Base-by-base conservation (phyloP, 2,329 filamentous ascomycete genomes). In the Mycosphaerelloides madeirae region DNA sequence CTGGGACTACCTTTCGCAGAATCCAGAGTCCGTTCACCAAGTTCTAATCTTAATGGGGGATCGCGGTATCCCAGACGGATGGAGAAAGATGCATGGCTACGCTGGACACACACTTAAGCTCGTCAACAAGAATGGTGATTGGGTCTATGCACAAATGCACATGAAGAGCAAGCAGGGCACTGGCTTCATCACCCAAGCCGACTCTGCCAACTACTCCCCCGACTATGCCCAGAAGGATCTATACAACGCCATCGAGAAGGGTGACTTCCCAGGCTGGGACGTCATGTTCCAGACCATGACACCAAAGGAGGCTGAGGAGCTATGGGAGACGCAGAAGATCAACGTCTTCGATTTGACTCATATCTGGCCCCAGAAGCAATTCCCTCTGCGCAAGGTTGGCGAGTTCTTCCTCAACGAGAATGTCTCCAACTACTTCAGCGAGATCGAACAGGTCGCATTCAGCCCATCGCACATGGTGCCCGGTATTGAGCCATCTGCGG, bases 361-460 rank as follows among this genome's bases (percentile, higher is more conserved):
- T 55, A 64, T 77, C 44, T 77, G 74, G 74, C 74, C 75, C 3
- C 75, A 77, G 38, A 65, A 65, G 44, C 65, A 73, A 45, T 77
- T 74, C 62, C 75, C 73, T 34, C 67, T 74, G 4, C 73, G 74
- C 51, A 74, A 76, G 61, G 67, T 77, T 28, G 74, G 74, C 52
- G 73, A 75, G 57, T 73, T 77, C 55, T 66, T 65, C 54, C 53
- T 77, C 32, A 77, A 76, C 60, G 73, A 76, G 64, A 77, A 77
- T 50, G 69, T 68, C n/a, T 65, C 76, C 61, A 80, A 80, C 61
- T 80, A 80, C 63, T 80, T 80, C 51, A 75, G 76, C 52, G 79
- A 84, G 56, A 83, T 85, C 38, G 83, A 87, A 68, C 83, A 85
- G 61, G 74, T 79, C 14, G 80, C 81, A 2, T 87, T 85, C 73